phyloP scores from a whole-genome alignment of 2,329 filamentous ascomycete species.

The Colletotrichum salicis region DNA sequence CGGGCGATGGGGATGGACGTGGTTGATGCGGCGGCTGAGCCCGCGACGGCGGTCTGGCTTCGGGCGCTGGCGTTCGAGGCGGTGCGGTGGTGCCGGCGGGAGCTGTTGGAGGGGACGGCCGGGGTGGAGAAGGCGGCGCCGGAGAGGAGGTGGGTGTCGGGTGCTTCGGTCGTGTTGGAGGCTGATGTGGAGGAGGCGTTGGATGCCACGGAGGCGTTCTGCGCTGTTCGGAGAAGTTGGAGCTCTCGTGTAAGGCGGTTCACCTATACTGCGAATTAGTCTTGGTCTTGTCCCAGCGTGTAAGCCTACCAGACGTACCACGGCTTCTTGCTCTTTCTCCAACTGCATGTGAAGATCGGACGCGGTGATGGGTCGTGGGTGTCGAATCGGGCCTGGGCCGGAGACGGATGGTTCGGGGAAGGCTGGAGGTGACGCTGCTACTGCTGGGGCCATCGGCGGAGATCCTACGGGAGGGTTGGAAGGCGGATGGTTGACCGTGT shows the following conservation, averaged over 20 bases:
- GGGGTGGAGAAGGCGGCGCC: conserved; percentile 69
- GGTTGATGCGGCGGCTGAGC: conserved; percentile 49
- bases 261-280: conserved; percentile 64
- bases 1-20: conserved; percentile 58
- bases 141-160: conserved; percentile 64
- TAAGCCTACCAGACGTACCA: conserved; percentile 66
- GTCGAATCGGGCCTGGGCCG: conserved; percentile 80
- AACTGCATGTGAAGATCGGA: conserved; percentile 89
- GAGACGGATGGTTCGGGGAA: conserved; percentile 51
- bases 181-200: conserved; percentile 72
- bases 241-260: conserved; percentile 94
- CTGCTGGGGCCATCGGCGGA: conserved; percentile 44
- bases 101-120: conserved; percentile 61
- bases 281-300: neutral
- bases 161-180: conserved; percentile 58
- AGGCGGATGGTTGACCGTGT: conserved; percentile 54
- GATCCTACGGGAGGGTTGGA: conserved; percentile 47
- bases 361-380: conserved; percentile 87
- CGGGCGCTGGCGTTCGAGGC: conserved; percentile 65
- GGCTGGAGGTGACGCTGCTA: conserved; percentile 31
- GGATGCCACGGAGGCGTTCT: conserved; percentile 74
- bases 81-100: conserved; percentile 66
- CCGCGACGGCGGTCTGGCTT: conserved; percentile 60
- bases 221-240: conserved; percentile 78
- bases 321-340: conserved; percentile 94